Evolutionary conservation across 495 filamentous ascomycete species (phyloP), one percentile per base, ranked within the genome.

Genomic region (Penicillium longicatenatum): DNA sequence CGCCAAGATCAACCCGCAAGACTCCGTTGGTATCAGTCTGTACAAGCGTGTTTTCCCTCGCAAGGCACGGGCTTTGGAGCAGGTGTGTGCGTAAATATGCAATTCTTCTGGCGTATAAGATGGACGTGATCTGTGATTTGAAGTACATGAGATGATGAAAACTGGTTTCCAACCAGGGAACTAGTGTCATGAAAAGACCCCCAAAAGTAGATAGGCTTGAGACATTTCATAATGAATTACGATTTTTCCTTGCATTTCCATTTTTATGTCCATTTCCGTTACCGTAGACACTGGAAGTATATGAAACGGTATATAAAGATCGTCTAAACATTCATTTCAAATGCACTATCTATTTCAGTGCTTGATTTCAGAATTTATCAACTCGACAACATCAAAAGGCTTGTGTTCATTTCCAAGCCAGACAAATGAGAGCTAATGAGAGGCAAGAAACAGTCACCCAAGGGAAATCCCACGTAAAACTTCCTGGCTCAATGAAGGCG

Each of bases 31-130:
- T 35, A 89, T 98, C 59, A 93, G 89, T 80, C 67, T 97, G 70
- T 96, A 95, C 73, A 97, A 97, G 85, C 79, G 93, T 44, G 88
- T 96, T 43, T 97, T 90, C 85, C 93, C 93, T 17, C 82, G 90
- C 52, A 79, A 74, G 59, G 84, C 92, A 8, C 75, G 68, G 60
- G 69, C 81, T 50, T 82, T 89, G 65, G 76, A 80, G 51, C 68
- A 71, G 12, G 62, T 67, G 53, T 41, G 58, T 54, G 60, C 62
- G 54, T 75, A 66, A 55, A 50, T 39, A 12, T n/a, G 47, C n/a
- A 55, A 30, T 49, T 49, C 21, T 31, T 43, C 43, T n/a, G 33
- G 37, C 46, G 16, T 53, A 51, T 20, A 50, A 58, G 48, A 55
- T 57, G 55, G 63, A 69, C 57, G 61, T 69, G 60, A 26, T 67